Percentiles rank a stretch among this genome's conserved stretches.
These are phyloP conservation scores for Aspergillus nomiae DNA, from an alignment of 2,329 filamentous ascomycete genomes.

Conservation along the genomic window DNA sequence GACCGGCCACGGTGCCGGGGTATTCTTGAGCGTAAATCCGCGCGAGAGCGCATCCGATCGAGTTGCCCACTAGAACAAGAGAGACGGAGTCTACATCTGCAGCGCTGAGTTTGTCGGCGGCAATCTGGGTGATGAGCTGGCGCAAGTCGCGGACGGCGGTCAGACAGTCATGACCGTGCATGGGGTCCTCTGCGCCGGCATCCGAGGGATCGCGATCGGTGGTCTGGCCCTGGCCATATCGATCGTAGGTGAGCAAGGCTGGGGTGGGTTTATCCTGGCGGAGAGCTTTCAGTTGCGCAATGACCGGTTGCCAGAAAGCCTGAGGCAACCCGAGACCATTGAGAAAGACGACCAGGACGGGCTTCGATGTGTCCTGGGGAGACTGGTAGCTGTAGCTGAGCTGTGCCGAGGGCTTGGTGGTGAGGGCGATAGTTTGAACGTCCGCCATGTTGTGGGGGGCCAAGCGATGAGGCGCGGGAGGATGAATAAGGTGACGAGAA, in stretches of 20 bases:
- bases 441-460: conserved; percentile 15
- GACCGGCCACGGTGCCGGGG: conserved; percentile 47
- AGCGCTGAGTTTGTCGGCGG: conserved; percentile 30
- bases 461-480: not conserved
- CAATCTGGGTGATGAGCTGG: conserved; percentile 46
- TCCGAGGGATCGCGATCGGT: conserved; percentile 50
- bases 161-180: not conserved
- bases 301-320: conserved; percentile 40
- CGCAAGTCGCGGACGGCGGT: conserved; percentile 38
- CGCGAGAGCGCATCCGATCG: conserved; percentile 56
- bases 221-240: conserved; percentile 58
- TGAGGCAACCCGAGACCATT: conserved; percentile 48
- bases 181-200: conserved; percentile 29
- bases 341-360: conserved; percentile 44
- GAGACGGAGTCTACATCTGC: conserved; percentile 25
- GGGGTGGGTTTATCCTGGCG: conserved; percentile 35
- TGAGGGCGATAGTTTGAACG: conserved; percentile 16
- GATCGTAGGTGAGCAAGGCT: conserved; percentile 58
- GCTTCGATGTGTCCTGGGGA: conserved; percentile 7
- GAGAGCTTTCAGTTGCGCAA: conserved; percentile 25
- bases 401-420: conserved; percentile 22
- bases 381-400: conserved; percentile 21
- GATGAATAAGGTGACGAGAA: not conserved
- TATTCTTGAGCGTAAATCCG: conserved; percentile 55
- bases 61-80: conserved; percentile 53